A percentile compares a stretch with the other conserved stretches of the same genome.
Conservation (phyloP, 805 yeast genomes). For the Wickerhamiella dianesei region DNA sequence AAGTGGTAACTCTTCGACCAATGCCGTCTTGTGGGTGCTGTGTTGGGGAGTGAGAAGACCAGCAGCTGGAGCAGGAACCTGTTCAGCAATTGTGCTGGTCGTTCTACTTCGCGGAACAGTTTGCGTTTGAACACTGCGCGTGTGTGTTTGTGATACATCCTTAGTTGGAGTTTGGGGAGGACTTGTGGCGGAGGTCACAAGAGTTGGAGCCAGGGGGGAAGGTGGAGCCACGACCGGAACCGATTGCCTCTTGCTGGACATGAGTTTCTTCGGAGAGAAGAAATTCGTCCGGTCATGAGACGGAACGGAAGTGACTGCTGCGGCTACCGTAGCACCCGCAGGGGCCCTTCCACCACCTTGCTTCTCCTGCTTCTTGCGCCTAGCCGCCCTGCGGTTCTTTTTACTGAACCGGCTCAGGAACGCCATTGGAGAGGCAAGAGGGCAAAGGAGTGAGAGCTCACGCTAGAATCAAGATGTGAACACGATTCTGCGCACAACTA, state of each 20-base stretch:
- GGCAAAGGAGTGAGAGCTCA: neutral
- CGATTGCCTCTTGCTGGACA: neutral
- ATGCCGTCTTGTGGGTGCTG: no score
- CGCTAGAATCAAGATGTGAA: neutral
- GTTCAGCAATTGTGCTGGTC: neutral
- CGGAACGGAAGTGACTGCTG: neutral
- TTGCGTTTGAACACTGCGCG: no score
- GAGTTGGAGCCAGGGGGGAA: neutral
- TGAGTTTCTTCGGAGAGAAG: neutral
- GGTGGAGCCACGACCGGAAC: neutral
- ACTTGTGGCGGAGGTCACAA: neutral
- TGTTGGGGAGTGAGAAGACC: neutral
- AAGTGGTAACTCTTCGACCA: no score
- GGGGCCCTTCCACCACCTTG: neutral
- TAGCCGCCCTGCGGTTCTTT: neutral
- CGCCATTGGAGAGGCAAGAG: neutral
- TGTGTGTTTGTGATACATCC: no score
- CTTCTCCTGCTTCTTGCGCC: neutral
- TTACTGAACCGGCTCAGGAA: neutral
- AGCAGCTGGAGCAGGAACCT: neutral
- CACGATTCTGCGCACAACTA: neutral
- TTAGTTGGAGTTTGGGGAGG: neutral
- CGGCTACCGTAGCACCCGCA: neutral
- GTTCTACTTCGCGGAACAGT: neutral
- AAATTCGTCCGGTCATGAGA: neutral